A percentile compares a stretch with the other conserved stretches of the same genome.
phyloP scores from a whole-genome alignment of 1,139 yeast genomes.

The Arxiozyma telluris region DNA sequence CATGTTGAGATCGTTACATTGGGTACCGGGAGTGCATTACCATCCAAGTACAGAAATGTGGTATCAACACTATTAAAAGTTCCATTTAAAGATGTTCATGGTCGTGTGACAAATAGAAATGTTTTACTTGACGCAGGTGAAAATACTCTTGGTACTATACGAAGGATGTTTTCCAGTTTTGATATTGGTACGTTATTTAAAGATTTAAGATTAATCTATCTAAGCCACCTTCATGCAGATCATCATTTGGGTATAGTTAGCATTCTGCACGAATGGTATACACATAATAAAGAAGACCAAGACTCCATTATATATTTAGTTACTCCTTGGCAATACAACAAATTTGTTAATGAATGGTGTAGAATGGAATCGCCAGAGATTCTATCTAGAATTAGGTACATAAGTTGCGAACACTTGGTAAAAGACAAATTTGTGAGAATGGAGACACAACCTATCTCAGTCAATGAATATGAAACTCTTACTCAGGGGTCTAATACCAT shows the following conservation, averaged over 20 bases:
- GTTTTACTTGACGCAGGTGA: conserved; percentile 87
- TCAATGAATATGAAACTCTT: conserved; percentile 19
- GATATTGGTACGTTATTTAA: conserved; percentile 33
- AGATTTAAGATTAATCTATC: conserved; percentile 56
- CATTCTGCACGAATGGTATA: conserved; percentile 61
- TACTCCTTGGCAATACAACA: conserved; percentile 67
- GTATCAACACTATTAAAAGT: conserved; percentile 65
- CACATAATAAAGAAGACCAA: conserved; percentile 26
- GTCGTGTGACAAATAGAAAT: conserved; percentile 33
- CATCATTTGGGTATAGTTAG: conserved; percentile 84
- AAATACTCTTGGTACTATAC: conserved; percentile 69
- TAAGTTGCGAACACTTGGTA: conserved; percentile 62
- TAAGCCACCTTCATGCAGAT: conserved; percentile 95
- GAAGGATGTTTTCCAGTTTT: conserved; percentile 50
- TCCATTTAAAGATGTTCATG: conserved; percentile 36
- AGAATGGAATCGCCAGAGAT: conserved; percentile 41
- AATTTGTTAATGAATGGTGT: conserved; percentile 65
- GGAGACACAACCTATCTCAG: conserved; percentile 26
- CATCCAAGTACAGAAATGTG: conserved; percentile 78
- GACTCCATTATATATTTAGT: conserved; percentile 44
- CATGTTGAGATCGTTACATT: conserved; percentile 67
- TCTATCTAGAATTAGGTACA: conserved; percentile 42
- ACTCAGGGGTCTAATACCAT: not conserved
- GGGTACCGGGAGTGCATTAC: conserved; percentile 94
- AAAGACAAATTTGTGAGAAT: conserved; percentile 24